phyloP scores from a whole-genome alignment of 345 rosid genomes.

The Brassica carinata region DNA sequence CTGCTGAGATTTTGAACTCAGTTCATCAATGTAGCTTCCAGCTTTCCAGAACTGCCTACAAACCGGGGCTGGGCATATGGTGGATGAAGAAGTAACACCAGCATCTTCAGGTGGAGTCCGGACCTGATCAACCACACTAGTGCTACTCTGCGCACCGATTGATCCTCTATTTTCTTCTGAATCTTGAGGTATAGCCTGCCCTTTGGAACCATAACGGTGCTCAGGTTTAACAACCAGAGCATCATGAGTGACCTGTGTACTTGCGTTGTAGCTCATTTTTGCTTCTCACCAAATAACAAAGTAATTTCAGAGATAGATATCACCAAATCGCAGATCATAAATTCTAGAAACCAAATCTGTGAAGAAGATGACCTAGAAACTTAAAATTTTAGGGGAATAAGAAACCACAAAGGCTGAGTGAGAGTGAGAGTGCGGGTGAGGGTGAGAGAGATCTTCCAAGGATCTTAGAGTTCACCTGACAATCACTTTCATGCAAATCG shows the following conservation, averaged over 20 bases:
- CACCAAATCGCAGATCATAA: background rate
- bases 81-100: constrained; percentile 61
- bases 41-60: constrained; percentile 97
- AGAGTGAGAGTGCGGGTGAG: background rate
- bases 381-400: constrained; percentile 1
- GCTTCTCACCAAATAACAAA: constrained; percentile 11
- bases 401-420: constrained; percentile 4
- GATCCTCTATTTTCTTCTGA: constrained; percentile 63
- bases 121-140: constrained; percentile 68
- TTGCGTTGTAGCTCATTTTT: constrained; percentile 42
- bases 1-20: constrained; percentile 50
- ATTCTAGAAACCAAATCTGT: background rate
- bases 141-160: constrained; percentile 56
- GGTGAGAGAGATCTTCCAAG: background rate
- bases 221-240: constrained; percentile 55
- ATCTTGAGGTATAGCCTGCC: constrained; percentile 42
- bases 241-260: constrained; percentile 41
- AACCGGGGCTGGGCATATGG: constrained; percentile 66
- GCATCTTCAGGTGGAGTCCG: constrained; percentile 70
- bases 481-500: constrained; percentile 14
- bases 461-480: constrained; percentile 19
- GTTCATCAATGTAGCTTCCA: constrained; percentile 60
- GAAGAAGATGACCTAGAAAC: background rate
- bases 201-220: constrained; percentile 40
- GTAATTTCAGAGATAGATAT: constrained; percentile 5